These are phyloP conservation scores for Saccharum spontaneum DNA, from an alignment of 176 grass and related monocot genomes.

Conservation along the genomic window DNA sequence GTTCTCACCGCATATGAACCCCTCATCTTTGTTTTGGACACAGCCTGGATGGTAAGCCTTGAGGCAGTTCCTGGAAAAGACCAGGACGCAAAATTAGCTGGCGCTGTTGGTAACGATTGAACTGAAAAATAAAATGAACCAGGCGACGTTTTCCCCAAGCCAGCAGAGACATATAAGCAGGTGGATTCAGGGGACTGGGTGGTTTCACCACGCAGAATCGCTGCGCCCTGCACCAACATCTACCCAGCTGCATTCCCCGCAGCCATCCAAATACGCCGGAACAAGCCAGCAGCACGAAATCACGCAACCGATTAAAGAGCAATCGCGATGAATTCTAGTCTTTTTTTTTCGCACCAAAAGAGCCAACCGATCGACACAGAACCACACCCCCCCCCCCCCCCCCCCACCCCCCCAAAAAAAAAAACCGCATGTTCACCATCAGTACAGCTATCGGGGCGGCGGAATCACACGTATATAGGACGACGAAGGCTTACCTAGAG, in stretches of 20 bases:
- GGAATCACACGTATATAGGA: background rate
- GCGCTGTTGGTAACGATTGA: background rate
- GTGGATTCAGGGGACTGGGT: background rate
- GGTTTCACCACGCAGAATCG: background rate
- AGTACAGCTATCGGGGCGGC: background rate
- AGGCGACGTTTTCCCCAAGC: background rate
- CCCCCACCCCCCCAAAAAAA: too few relatives aligned
- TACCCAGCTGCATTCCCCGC: background rate
- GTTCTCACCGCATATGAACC: slow-evolving; percentile 67
- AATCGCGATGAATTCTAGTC: background rate
- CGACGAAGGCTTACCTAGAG: slow-evolving; percentile 40
- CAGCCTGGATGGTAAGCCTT: slow-evolving; percentile 75
- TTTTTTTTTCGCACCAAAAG: background rate
- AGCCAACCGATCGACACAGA: background rate
- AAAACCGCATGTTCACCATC: background rate
- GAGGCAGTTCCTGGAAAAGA: slow-evolving; percentile 69
- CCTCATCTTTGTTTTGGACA: slow-evolving; percentile 37
- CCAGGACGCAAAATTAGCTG: slow-evolving; percentile 26
- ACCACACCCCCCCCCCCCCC: too few relatives aligned
- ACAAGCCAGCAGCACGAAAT: background rate
- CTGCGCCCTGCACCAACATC: background rate
- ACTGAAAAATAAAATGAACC: background rate
- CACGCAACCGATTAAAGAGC: background rate
- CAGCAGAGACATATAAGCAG: background rate
- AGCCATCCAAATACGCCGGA: background rate